Conservation (phyloP, 305 asterid species). For the Fraxinus baroniana region DNA sequence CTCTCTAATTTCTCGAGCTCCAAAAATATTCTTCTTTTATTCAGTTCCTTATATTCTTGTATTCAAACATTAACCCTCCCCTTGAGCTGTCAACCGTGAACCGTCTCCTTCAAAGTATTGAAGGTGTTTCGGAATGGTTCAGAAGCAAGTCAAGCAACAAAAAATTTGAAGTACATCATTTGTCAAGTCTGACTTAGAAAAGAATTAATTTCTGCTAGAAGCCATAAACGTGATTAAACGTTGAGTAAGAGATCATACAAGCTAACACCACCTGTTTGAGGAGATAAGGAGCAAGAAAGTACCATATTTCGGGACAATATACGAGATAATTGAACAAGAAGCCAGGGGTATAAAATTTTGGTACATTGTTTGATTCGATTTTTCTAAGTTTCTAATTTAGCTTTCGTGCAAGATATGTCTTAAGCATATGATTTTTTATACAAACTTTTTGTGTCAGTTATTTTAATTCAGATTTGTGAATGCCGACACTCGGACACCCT, state of each 20-base stretch:
- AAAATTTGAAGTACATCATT: neutral
- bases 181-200: neutral
- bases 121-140: neutral
- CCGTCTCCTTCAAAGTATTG: neutral
- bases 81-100: neutral
- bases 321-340: neutral
- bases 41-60: neutral
- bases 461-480: neutral
- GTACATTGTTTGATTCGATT: neutral
- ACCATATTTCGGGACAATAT: neutral
- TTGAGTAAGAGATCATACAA: neutral
- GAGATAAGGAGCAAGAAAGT: neutral
- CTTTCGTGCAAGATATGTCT: neutral
- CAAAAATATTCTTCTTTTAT: neutral
- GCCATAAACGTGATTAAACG: neutral
- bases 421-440: neutral
- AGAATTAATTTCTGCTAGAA: neutral
- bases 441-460: neutral
- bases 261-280: neutral
- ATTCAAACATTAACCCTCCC: neutral
- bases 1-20: neutral
- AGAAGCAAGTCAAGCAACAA: neutral
- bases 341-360: neutral
- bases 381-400: neutral
- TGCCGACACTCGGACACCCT: neutral